Evolutionary conservation across 805 yeast species (phyloP).

Genomic region (Candida rishiriensis): DNA sequence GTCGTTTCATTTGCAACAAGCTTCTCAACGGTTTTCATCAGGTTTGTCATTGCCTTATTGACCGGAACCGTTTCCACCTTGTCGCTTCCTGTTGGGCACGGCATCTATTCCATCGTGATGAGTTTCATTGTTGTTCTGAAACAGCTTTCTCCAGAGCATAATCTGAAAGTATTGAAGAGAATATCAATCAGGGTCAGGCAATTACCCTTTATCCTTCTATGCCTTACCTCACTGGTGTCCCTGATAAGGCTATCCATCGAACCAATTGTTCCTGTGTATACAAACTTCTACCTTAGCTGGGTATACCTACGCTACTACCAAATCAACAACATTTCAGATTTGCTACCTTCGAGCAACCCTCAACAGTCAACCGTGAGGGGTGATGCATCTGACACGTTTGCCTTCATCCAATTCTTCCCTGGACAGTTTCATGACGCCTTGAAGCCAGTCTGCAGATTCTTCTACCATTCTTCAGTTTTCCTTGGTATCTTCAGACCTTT

Average conservation of each 20-base stretch:
- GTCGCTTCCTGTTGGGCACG: conserved; percentile 47
- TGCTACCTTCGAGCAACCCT: conserved; percentile 21
- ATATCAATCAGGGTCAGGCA: conserved; percentile 52
- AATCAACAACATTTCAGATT: conserved; percentile 32
- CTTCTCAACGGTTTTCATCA: conserved; percentile 41
- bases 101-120: conserved; percentile 42
- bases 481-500: conserved; percentile 56
- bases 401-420: conserved; percentile 82
- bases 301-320: conserved; percentile 76
- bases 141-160: conserved; percentile 56
- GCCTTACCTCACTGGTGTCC: conserved; percentile 27
- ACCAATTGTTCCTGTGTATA: conserved; percentile 52
- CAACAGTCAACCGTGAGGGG: conserved; percentile 47
- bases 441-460: conserved; percentile 43
- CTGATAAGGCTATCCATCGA: conserved; percentile 30
- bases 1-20: conserved; percentile 57
- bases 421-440: conserved; percentile 47
- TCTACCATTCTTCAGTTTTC: conserved; percentile 35
- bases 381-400: conserved; percentile 88
- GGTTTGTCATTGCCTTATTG: conserved; percentile 20
- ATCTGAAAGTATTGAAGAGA: conserved; percentile 40
- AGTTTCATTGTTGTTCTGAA: conserved; percentile 55
- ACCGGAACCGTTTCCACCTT: conserved; percentile 34
- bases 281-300: conserved; percentile 69
- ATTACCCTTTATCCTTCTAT: conserved; percentile 46